phyloP scores from a whole-genome alignment of 768 basidiomycete species.

The Tubosaeta sp. region DNA sequence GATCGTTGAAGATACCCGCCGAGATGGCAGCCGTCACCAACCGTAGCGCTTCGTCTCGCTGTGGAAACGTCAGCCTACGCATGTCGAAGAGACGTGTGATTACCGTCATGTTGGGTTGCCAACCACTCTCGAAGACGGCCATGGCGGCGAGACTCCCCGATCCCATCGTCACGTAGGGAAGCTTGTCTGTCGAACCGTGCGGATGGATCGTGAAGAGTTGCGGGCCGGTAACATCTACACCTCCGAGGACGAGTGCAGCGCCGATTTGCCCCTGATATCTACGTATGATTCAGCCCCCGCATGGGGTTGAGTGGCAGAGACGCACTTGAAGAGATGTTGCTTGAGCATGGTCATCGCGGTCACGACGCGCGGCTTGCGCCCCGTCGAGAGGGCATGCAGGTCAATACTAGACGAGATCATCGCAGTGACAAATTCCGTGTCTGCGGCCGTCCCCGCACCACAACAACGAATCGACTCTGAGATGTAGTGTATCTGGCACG shows the following conservation, averaged over 20 bases:
- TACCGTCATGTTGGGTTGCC: constrained; percentile 80
- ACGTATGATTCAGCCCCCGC: not conserved
- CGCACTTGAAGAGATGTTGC: constrained; percentile 88
- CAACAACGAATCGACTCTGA: constrained; percentile 95
- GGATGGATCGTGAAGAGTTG: constrained; percentile 96
- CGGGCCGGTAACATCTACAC: constrained; percentile 90
- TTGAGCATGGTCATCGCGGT: constrained; percentile 99
- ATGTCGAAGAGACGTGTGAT: constrained; percentile 19
- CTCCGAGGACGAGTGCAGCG: constrained; percentile 93
- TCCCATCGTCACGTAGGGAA: constrained; percentile 99
- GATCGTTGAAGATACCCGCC: constrained; percentile 98
- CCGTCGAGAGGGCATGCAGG: constrained; percentile 85
- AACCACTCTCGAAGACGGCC: constrained; percentile 91
- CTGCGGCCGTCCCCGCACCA: constrained; percentile 98
- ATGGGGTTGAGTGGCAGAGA: not conserved
- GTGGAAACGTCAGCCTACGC: constrained; percentile 8
- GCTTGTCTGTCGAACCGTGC: constrained; percentile 96
- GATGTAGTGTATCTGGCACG: constrained; percentile 87
- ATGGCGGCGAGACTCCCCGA: constrained; percentile 95
- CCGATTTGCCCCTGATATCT: constrained; percentile 94
- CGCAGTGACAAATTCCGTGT: constrained; percentile 93
- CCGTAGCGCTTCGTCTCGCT: constrained; percentile 78
- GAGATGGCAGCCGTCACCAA: constrained; percentile 85
- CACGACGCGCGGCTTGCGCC: constrained; percentile 87
- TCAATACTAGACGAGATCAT: constrained; percentile 96